phyloP scores from a whole-genome alignment of 2,329 filamentous ascomycete genomes.

The Aspergillus sojae region DNA sequence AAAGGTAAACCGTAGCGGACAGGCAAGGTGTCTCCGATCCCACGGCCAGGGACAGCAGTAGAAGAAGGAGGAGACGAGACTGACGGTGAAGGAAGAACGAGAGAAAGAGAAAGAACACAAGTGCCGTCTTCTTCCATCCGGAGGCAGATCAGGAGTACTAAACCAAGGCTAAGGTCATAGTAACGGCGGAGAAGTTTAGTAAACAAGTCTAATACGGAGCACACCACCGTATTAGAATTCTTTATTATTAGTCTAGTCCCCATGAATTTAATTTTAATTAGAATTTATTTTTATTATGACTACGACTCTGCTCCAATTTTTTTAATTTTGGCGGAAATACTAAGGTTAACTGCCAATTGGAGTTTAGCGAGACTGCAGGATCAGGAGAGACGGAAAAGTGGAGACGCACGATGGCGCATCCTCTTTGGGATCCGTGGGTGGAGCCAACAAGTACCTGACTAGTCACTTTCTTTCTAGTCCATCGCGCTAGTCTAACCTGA shows the following conservation, averaged over 20 bases:
- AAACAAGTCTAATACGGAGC: background rate
- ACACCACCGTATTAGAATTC: conserved; percentile 1
- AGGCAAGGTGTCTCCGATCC: background rate
- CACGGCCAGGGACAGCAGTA: background rate
- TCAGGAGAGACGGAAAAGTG: conserved; percentile 3
- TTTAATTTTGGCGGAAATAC: background rate
- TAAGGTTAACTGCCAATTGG: background rate
- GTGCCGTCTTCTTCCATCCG: background rate
- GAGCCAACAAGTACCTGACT: background rate
- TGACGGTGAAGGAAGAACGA: background rate
- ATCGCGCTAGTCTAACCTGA: background rate
- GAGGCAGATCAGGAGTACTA: conserved; percentile 9
- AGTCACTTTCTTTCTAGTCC: background rate
- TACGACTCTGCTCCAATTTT: background rate
- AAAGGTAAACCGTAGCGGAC: background rate
- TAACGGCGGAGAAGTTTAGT: background rate
- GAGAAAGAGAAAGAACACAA: background rate
- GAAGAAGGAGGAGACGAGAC: background rate
- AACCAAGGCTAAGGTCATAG: background rate
- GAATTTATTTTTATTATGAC: conserved; percentile 3
- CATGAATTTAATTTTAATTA: conserved; percentile 1
- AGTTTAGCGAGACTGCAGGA: background rate
- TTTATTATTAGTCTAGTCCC: background rate
- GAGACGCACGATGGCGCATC: conserved; percentile 4
- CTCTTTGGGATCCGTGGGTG: background rate